Conservation (phyloP, 2,329 filamentous ascomycete genomes). For the Fonsecaea nubica region DNA sequence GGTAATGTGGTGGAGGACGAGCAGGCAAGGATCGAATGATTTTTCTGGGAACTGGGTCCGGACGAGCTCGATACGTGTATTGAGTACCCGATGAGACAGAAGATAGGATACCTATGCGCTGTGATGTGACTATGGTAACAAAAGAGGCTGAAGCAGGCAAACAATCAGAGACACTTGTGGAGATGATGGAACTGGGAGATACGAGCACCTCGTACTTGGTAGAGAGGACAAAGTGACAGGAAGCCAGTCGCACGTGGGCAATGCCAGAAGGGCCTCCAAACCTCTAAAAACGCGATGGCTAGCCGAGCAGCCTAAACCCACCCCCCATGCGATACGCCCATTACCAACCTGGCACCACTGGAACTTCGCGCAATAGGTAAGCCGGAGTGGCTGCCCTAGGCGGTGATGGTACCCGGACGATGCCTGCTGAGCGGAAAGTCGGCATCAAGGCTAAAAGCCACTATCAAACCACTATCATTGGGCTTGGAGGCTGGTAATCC, state of each 20-base stretch:
- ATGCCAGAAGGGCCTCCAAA: background rate
- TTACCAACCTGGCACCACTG: background rate
- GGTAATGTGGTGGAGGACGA: constrained; percentile 7
- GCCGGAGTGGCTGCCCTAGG: background rate
- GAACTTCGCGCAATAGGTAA: background rate
- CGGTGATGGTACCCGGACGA: background rate
- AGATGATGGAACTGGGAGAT: background rate
- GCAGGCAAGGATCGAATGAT: background rate
- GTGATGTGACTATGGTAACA: background rate
- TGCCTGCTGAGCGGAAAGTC: constrained; percentile 14
- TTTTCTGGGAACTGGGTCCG: background rate
- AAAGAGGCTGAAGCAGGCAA: background rate
- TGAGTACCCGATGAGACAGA: too few relatives aligned
- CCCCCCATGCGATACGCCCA: constrained; percentile 8
- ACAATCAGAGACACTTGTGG: background rate
- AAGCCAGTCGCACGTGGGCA: constrained; percentile 12
- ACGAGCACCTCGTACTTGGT: too few relatives aligned
- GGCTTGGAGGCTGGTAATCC: constrained; percentile 1
- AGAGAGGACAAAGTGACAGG: too few relatives aligned
- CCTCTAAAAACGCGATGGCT: constrained; percentile 16
- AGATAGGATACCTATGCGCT: background rate
- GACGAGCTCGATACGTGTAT: background rate
- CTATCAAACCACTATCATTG: constrained; percentile 6
- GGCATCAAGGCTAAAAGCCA: constrained; percentile 7
- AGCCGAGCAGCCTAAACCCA: constrained; percentile 15